Evolutionary conservation across 1,284 basidiomycete species (phyloP), one percentile per base, ranked within the genome.

Genomic region (Thelephora terrestris): DNA sequence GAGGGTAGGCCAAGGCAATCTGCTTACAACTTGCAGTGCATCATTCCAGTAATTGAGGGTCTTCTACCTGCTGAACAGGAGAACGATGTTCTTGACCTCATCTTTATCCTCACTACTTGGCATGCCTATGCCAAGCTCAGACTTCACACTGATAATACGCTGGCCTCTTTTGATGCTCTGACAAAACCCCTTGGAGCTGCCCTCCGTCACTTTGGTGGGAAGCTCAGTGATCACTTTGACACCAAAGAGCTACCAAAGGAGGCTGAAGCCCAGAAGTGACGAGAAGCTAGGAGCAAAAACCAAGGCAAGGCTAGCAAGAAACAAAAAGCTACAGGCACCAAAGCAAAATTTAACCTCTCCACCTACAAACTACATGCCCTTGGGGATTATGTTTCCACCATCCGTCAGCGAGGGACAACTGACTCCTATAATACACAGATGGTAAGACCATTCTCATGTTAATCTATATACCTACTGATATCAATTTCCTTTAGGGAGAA

Each of bases 351-450:
- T 44, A 66, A 64, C 42, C 45, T 65, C 23, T 46, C 52, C 5
- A 65, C 63, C 0, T 55, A 57, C 49, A 71, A 72, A 45, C 47
- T 60, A 0, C 68, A 71, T 48, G 44, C 53, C 0, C 52, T 71
- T 0, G 58, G 61, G 0, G 60, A 71, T 46, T 68, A 68, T 47
- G 45, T 58, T 0, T 27, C n/a, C 1, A 50, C 57, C 0, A n/a
- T n/a, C n/a, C n/a, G n/a, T n/a, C n/a, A n/a, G n/a, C n/a, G n/a
- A n/a, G n/a, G n/a, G n/a, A n/a, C n/a, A n/a, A n/a, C n/a, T n/a
- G n/a, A n/a, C n/a, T n/a, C n/a, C n/a, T n/a, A n/a, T n/a, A n/a
- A n/a, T n/a, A n/a, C n/a, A n/a, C n/a, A n/a, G n/a, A n/a, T n/a
- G n/a, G n/a, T n/a, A n/a, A n/a, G n/a, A n/a, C n/a, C n/a, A n/a